phyloP scores from a whole-genome alignment of 2,329 filamentous ascomycete genomes.

The Ophiosphaerella narmari region DNA sequence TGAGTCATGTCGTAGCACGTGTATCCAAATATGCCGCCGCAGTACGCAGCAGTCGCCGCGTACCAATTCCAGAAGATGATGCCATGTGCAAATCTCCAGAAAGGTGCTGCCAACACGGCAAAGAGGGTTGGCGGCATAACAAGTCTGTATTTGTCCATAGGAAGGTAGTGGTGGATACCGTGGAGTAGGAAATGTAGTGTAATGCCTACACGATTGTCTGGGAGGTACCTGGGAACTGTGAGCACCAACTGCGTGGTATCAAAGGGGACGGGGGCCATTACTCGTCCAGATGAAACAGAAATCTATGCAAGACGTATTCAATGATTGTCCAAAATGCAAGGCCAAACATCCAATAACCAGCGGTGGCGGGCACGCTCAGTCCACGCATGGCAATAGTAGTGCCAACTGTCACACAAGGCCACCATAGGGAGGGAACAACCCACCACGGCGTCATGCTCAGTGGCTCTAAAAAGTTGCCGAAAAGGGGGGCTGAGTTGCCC shows the following conservation, averaged over 20 bases:
- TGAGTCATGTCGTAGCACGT: slow-evolving; percentile 96
- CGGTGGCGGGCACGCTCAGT: slow-evolving; percentile 55
- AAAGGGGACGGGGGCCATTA: slow-evolving; percentile 55
- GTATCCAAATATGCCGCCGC: slow-evolving; percentile 92
- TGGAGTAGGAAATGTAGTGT: slow-evolving; percentile 92
- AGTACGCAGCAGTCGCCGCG: slow-evolving; percentile 76
- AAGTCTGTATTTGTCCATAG: slow-evolving; percentile 97
- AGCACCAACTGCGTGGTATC: slow-evolving; percentile 4
- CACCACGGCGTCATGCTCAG: slow-evolving; percentile 94
- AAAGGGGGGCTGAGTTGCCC: slow-evolving; percentile 87
- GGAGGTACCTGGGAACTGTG: slow-evolving; percentile 68
- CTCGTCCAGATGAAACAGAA: slow-evolving; percentile 91
- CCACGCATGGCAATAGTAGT: slow-evolving; percentile 66
- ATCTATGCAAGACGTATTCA: slow-evolving; percentile 88
- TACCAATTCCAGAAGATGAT: slow-evolving; percentile 87
- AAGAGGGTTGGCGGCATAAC: slow-evolving; percentile 97
- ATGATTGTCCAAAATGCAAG: slow-evolving; percentile 84
- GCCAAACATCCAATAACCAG: slow-evolving; percentile 70
- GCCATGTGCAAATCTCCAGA: slow-evolving; percentile 86
- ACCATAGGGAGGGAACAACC: slow-evolving; percentile 81
- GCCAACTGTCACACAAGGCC: slow-evolving; percentile 78
- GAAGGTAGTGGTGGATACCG: slow-evolving; percentile 95
- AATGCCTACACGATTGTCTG: slow-evolving; percentile 85
- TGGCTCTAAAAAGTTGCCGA: slow-evolving; percentile 99
- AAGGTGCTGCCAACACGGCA: slow-evolving; percentile 78